Evolutionary conservation across 306 rosid genomes (phyloP).

Genomic region (Mimosa bimucronata): DNA sequence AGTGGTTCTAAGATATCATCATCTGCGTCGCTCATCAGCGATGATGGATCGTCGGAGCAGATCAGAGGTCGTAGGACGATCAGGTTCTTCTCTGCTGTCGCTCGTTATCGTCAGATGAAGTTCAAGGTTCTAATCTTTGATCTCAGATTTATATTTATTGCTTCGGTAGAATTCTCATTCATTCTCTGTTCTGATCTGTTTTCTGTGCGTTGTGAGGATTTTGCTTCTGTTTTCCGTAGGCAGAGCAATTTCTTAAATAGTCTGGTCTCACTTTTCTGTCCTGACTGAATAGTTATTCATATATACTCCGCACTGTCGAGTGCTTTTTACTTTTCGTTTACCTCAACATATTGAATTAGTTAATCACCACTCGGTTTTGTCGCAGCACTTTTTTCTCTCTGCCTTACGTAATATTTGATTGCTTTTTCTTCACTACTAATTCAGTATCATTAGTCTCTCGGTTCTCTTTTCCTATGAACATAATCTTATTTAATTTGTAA

Average conservation of each 20-base stretch:
- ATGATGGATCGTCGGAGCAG: slow-evolving; percentile 52
- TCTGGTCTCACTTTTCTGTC: slow-evolving; percentile 15
- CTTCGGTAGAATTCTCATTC: neutral
- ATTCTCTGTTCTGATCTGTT: slow-evolving; percentile 15
- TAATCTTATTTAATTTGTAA: neutral
- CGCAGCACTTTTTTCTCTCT: neutral
- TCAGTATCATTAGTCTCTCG: neutral
- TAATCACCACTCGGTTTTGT: neutral
- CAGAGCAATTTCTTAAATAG: neutral
- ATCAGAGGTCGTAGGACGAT: slow-evolving; percentile 32
- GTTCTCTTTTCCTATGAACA: neutral
- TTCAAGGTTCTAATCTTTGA: slow-evolving; percentile 49
- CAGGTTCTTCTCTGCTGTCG: slow-evolving; percentile 42
- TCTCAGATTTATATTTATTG: neutral
- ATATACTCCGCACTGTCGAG: neutral
- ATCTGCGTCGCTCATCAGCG: slow-evolving; percentile 49
- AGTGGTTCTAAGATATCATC: slow-evolving; percentile 46
- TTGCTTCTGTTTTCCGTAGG: neutral
- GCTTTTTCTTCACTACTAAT: neutral
- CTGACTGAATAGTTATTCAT: neutral
- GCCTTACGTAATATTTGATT: neutral
- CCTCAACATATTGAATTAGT: neutral
- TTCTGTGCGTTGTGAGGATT: neutral
- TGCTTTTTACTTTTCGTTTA: neutral
- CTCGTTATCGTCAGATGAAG: slow-evolving; percentile 53